Evolutionary conservation across 2,329 filamentous ascomycete genomes (phyloP).

Genomic region (Cercospora sp.): DNA sequence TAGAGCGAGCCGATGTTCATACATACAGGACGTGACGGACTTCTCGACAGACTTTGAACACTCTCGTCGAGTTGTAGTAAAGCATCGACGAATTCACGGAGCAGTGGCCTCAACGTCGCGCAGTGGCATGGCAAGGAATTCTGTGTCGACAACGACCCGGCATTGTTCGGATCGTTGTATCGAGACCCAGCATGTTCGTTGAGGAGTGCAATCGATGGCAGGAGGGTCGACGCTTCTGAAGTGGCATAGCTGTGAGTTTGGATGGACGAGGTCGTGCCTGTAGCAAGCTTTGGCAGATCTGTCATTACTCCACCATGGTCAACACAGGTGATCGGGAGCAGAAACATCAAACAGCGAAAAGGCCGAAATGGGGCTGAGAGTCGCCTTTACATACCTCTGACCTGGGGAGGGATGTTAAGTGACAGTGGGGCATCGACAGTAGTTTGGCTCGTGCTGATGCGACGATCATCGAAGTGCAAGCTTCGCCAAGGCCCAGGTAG

Average conservation of each 20-base stretch:
- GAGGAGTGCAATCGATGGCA: slow-evolving; percentile 34
- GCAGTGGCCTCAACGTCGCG: slow-evolving; percentile 27
- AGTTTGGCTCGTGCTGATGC: slow-evolving; percentile 19
- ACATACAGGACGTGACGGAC: background rate
- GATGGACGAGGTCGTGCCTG: slow-evolving; percentile 10
- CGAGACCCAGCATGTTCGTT: slow-evolving; percentile 24
- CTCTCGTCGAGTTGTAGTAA: slow-evolving; percentile 29
- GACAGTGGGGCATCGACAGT: slow-evolving; percentile 23
- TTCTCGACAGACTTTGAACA: slow-evolving; percentile 22
- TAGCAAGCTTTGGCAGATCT: slow-evolving; percentile 23
- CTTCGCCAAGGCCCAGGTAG: slow-evolving; percentile 26
- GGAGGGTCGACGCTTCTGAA: slow-evolving; percentile 20
- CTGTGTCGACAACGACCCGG: slow-evolving; percentile 25
- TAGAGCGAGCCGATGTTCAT: background rate
- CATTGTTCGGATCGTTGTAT: slow-evolving; percentile 23
- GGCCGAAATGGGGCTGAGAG: slow-evolving; percentile 5
- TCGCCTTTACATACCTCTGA: slow-evolving; percentile 26
- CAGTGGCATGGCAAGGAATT: slow-evolving; percentile 30
- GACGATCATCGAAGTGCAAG: slow-evolving; percentile 25
- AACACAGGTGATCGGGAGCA: slow-evolving; percentile 11
- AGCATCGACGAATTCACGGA: slow-evolving; percentile 31
- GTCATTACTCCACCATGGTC: slow-evolving; percentile 22
- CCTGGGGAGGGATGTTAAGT: slow-evolving; percentile 26
- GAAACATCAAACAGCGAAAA: slow-evolving; percentile 17
- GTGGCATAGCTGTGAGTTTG: slow-evolving; percentile 8